Evolutionary conservation across 805 yeast species (phyloP).

Genomic region (Zygotorulaspora sp.): DNA sequence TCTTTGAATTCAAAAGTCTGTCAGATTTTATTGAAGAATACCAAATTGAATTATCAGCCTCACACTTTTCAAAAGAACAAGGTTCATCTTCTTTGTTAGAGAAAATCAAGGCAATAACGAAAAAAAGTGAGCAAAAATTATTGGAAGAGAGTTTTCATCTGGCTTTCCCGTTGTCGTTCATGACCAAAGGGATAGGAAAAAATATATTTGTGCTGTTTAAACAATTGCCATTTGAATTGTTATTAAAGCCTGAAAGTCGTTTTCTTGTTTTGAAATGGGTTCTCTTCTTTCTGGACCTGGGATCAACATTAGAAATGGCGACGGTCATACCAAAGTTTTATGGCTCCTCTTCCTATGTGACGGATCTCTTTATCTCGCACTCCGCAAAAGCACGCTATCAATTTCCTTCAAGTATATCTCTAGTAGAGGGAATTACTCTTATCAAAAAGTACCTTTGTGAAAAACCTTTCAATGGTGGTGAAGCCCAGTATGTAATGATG

Average conservation of each 20-base stretch:
- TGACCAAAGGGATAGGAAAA: conserved; percentile 12
- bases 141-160: conserved; percentile 15
- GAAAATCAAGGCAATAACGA: conserved; percentile 6
- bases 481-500: conserved; percentile 14
- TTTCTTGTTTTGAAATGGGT: conserved; percentile 12
- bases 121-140: conserved; percentile 11
- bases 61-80: conserved; percentile 18
- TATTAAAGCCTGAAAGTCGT: conserved; percentile 3
- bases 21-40: conserved; percentile 16
- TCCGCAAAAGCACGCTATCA: conserved; percentile 12
- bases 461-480: conserved; percentile 3
- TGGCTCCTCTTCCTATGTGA: conserved; percentile 1
- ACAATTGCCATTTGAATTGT: conserved; percentile 13
- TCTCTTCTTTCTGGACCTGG: conserved; percentile 20
- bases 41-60: conserved; percentile 19
- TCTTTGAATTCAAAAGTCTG: conserved; percentile 21
- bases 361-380: conserved; percentile 7
- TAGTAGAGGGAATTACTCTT: conserved; percentile 10
- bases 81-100: conserved; percentile 11
- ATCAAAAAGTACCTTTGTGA: conserved; percentile 5
- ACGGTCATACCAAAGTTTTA: conserved; percentile 5
- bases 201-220: conserved; percentile 11
- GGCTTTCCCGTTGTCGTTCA: conserved; percentile 20
- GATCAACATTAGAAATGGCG: conserved; percentile 13
- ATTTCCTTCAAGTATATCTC: conserved; percentile 17